These are phyloP conservation scores for Leptographium procerum DNA, from an alignment of 2,329 filamentous ascomycete species.

Conservation along the genomic window DNA sequence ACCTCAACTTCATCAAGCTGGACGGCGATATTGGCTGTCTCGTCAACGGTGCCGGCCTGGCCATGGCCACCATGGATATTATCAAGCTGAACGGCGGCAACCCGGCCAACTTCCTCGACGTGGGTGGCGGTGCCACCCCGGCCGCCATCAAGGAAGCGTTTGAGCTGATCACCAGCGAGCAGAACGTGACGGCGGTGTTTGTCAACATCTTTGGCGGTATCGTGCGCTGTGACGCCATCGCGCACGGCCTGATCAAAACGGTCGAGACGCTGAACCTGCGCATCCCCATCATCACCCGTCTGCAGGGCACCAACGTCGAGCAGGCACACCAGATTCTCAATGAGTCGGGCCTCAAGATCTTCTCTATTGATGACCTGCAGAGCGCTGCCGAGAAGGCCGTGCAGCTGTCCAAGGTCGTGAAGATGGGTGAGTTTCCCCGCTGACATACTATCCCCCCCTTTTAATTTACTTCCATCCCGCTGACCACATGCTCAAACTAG, in stretches of 20 bases:
- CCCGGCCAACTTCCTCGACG: constrained; percentile 97
- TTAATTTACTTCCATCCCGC: not conserved
- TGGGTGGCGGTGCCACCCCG: constrained; percentile 93
- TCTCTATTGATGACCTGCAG: constrained; percentile 97
- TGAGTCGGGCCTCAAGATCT: constrained; percentile 98
- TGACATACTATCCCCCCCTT: not conserved
- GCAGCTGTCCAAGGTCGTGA: constrained; percentile 98
- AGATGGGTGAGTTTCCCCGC: constrained; percentile 62
- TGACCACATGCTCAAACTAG: constrained; percentile 26
- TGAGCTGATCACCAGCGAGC: constrained; percentile 95
- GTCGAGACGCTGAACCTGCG: constrained; percentile 91
- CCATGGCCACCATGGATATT: constrained; percentile 99
- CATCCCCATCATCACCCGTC: constrained; percentile 90
- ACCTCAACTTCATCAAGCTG: constrained; percentile 99
- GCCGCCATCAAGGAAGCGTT: constrained; percentile 96
- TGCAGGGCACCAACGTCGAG: constrained; percentile 98
- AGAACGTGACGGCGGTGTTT: constrained; percentile 97
- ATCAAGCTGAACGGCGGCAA: constrained; percentile 98
- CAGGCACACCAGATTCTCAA: constrained; percentile 85
- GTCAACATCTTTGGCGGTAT: constrained; percentile 99
- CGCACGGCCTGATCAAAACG: constrained; percentile 88
- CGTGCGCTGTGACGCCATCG: constrained; percentile 94
- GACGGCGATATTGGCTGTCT: constrained; percentile 98
- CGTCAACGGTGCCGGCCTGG: constrained; percentile 96
- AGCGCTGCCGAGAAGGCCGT: constrained; percentile 95